phyloP scores from a whole-genome alignment of 331 rosid species.

The Pyrus hybrid region DNA sequence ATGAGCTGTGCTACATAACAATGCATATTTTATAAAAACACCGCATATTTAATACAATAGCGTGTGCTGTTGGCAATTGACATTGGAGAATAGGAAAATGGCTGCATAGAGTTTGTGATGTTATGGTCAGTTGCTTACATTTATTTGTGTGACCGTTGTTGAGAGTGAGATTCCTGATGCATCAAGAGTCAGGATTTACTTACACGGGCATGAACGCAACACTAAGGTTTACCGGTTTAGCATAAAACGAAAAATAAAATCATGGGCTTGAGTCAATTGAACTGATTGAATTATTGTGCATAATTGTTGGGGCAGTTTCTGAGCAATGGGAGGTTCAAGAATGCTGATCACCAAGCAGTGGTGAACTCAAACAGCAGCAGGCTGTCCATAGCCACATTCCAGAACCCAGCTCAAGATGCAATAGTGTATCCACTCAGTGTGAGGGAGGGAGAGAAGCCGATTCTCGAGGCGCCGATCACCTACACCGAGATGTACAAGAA shows the following conservation, averaged over 20 bases:
- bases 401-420: conserved; percentile 80
- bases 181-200: neutral
- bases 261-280: neutral
- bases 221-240: no score
- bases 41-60: no score
- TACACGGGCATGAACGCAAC: neutral
- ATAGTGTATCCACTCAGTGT: conserved; percentile 70
- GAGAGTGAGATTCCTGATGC: neutral
- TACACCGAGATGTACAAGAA: conserved; percentile 76
- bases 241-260: neutral
- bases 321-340: conserved; percentile 91
- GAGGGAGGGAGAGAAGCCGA: conserved; percentile 62
- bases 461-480: conserved; percentile 64
- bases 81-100: no score
- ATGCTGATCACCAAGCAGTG: conserved; percentile 90
- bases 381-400: conserved; percentile 88
- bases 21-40: neutral
- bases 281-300: neutral
- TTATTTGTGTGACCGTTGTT: neutral
- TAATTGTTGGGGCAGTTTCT: conserved; percentile 32
- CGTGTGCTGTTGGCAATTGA: neutral
- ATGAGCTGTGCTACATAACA: neutral
- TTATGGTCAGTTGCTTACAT: no score
- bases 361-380: conserved; percentile 75
- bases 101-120: no score